These are phyloP conservation scores for Pyrus hybrid DNA, from an alignment of 331 rosid genomes.

Conservation along the genomic window DNA sequence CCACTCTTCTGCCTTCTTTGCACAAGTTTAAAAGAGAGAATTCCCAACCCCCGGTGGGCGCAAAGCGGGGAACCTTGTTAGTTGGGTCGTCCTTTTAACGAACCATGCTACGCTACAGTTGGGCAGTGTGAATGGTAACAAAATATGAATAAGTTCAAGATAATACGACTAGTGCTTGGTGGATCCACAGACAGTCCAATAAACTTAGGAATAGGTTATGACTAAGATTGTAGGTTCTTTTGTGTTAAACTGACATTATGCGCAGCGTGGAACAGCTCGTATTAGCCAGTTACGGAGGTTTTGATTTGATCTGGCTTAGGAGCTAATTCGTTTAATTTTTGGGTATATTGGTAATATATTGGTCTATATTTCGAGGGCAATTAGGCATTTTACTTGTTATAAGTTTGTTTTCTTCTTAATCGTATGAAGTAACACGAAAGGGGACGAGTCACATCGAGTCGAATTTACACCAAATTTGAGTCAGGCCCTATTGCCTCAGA, in stretches of 20 bases:
- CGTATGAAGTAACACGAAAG: no score
- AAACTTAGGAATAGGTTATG: not conserved
- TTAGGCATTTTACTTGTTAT: not conserved
- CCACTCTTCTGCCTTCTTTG: not conserved
- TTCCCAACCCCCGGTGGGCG: no score
- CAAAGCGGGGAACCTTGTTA: no score
- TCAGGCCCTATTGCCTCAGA: not conserved
- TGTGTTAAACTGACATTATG: no score
- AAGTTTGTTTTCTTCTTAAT: not conserved
- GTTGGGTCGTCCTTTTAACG: not conserved
- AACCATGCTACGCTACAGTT: not conserved
- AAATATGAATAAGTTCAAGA: not conserved
- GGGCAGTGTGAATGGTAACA: not conserved
- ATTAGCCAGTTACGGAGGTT: not conserved
- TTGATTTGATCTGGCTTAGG: not conserved
- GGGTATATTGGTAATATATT: not conserved
- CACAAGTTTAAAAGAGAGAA: not conserved
- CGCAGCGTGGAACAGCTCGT: no score
- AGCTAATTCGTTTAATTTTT: not conserved
- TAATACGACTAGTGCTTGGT: not conserved
- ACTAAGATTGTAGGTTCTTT: no score
- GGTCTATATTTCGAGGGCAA: not conserved
- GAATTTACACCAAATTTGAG: not conserved
- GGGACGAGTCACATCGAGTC: not conserved
- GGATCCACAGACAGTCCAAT: not conserved